A percentile compares a stretch with the other conserved stretches of the same genome.
These are phyloP conservation scores for Allium sativum DNA, from an alignment of 106 monocot genomes.

Conservation along the genomic window DNA sequence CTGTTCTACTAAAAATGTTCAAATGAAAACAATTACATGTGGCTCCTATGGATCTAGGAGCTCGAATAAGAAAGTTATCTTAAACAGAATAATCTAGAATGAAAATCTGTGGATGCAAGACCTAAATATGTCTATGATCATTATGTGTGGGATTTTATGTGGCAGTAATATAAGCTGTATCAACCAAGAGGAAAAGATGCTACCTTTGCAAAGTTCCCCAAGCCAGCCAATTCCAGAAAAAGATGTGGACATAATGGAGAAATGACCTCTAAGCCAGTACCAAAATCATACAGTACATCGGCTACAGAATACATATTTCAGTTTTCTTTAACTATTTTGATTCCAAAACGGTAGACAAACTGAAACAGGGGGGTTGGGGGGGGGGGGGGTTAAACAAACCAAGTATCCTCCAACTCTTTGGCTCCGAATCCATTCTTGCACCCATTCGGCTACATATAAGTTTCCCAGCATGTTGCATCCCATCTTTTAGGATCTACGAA, in stretches of 20 bases:
- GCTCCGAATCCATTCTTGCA: slow-evolving; percentile 97
- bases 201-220: slow-evolving; percentile 98
- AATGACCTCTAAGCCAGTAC: slow-evolving; percentile 87
- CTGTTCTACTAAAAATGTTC: no score
- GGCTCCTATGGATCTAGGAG: no score
- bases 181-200: background rate
- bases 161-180: background rate
- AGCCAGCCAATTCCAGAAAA: slow-evolving; percentile 88
- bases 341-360: background rate
- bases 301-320: slow-evolving; percentile 35
- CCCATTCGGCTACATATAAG: slow-evolving; percentile 95
- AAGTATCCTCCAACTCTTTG: slow-evolving; percentile 97
- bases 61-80: no score
- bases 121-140: no score
- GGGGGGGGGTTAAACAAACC: slow-evolving; percentile 23
- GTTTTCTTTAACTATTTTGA: slow-evolving; percentile 5
- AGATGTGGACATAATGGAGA: slow-evolving; percentile 92
- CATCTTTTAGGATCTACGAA: slow-evolving; percentile 81
- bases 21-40: no score
- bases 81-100: no score
- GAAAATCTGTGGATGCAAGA: no score
- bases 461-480: slow-evolving; percentile 99
- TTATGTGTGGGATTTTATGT: no score
- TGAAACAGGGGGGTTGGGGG: background rate
- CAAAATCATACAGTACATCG: slow-evolving; percentile 87